A percentile compares a stretch with the other conserved stretches of the same genome.
phyloP scores from a whole-genome alignment of 2,329 filamentous ascomycete species.

The Sporothrix protearum region DNA sequence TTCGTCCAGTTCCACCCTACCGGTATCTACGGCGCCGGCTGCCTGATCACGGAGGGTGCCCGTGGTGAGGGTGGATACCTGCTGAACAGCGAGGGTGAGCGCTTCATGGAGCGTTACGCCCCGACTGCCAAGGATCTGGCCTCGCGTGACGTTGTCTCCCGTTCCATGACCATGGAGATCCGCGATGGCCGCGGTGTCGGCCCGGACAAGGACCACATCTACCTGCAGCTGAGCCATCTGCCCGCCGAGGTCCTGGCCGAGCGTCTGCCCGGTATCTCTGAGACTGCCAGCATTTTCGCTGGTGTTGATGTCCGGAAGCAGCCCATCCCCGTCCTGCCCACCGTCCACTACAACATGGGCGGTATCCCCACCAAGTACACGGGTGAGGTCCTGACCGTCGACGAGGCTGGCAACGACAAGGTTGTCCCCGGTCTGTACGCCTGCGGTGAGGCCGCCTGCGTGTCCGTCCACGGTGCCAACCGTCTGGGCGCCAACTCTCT shows the following conservation, averaged over 20 bases:
- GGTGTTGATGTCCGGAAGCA: conserved; percentile 97
- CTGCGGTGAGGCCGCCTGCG: conserved; percentile 94
- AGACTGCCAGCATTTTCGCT: conserved; percentile 95
- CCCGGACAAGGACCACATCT: conserved; percentile 97
- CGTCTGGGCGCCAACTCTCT: conserved; percentile 97
- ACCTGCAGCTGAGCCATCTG: conserved; percentile 93
- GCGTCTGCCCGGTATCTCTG: conserved; percentile 95
- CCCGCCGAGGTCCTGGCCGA: conserved; percentile 89
- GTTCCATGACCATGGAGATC: conserved; percentile 98
- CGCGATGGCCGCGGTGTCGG: conserved; percentile 96
- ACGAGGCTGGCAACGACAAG: conserved; percentile 83
- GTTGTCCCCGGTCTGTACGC: conserved; percentile 93
- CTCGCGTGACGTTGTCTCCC: conserved; percentile 90
- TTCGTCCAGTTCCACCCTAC: conserved; percentile 99
- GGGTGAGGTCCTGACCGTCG: conserved; percentile 87
- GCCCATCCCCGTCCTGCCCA: conserved; percentile 92
- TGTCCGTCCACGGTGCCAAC: conserved; percentile 97
- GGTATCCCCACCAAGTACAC: conserved; percentile 98
- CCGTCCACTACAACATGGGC: conserved; percentile 99
- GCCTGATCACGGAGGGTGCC: conserved; percentile 95
- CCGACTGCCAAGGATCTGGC: conserved; percentile 98
- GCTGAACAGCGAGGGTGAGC: conserved; percentile 94
- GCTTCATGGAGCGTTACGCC: conserved; percentile 99
- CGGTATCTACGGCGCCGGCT: conserved; percentile 97
- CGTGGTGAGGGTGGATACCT: conserved; percentile 98